Base-by-base conservation (phyloP, 768 basidiomycete species). In the Pulveroboletus sp. region DNA sequence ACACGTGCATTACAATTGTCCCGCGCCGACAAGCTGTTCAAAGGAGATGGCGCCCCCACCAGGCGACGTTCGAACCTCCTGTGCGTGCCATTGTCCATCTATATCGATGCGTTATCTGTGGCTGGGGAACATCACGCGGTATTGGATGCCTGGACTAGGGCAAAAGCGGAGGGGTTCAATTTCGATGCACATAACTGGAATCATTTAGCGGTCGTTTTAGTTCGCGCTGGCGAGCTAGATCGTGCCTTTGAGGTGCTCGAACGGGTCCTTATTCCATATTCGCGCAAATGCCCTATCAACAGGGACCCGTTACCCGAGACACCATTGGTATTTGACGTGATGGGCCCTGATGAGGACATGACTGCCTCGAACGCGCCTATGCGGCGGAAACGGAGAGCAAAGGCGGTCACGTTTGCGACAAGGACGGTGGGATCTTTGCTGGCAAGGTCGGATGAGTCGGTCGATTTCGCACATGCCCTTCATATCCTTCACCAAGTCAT, bases 151-250 rank as follows among this genome's bases (percentile, higher is more conserved):
- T 97, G 95, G 94, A 69, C 72, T n/a, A 63, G 71, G 25, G 75
- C 90, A 42, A 77, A 78, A 51, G 55, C 66, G 11, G 66, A 73
- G 10, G 89, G 90, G 2, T 87, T 94, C 57, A 74, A 74, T 12
- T 91, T 93, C 64, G 90, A 94, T 63, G 78, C 87, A 12, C 83
- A 87, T 58, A 97, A 97, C 65, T 98, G 92, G 89, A 97, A 95
- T 60, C 83, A 90, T 58, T 75, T 97, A 23, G 77, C 76, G 21
- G 73, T 86, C 10, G 86, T 84, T 13, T 75, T 94, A 20, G 74
- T 92, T 33, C 82, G 88, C 25, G 90, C 87, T 0, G 90, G 89
- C 21, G 80, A 94, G 59, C 69, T 82, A n/a, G 82, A 86, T 57
- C 84, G 85, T 38, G 92, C 90, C 9, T 93, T 94, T 66, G 82